A percentile compares a stretch with the other conserved stretches of the same genome.
Conservation (phyloP, 495 filamentous ascomycete genomes). For the Daldinia concentrica region DNA sequence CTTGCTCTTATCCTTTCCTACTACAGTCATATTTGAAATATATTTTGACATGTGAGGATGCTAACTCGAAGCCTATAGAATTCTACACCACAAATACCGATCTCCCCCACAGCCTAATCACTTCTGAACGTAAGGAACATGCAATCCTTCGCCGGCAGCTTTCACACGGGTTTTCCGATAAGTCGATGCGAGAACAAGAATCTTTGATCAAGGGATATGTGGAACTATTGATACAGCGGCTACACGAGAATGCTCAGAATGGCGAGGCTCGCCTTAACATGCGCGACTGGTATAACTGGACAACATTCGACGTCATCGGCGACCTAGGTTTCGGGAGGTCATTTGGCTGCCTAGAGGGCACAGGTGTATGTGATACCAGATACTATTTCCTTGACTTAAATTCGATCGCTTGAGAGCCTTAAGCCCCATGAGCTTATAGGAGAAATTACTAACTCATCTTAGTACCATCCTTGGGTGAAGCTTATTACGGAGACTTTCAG, state of each 20-base stretch:
- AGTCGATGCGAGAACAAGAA: constrained; percentile 57
- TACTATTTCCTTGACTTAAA: not conserved
- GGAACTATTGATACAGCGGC: constrained; percentile 50
- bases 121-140: constrained; percentile 53
- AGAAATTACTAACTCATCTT: not conserved
- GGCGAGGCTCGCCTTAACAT: constrained; percentile 47
- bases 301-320: constrained; percentile 63
- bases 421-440: not conserved
- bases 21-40: not conserved
- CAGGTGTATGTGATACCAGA: constrained; percentile 45
- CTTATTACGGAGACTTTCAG: constrained; percentile 49
- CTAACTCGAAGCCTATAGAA: constrained; percentile 9
- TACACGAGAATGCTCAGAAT: constrained; percentile 43
- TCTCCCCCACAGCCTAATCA: constrained; percentile 46
- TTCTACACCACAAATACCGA: constrained; percentile 47
- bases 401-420: no score
- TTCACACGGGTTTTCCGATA: constrained; percentile 64
- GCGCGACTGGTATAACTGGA: constrained; percentile 58
- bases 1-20: not conserved
- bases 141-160: constrained; percentile 55
- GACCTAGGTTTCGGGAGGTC: constrained; percentile 62
- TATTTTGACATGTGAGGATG: not conserved
- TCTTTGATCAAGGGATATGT: constrained; percentile 52
- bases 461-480: constrained; percentile 57
- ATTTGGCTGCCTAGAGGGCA: constrained; percentile 57